Evolutionary conservation across 805 yeast species (phyloP), one percentile per base, ranked within the genome.

Genomic region (Zygosaccharomyces siamensis): DNA sequence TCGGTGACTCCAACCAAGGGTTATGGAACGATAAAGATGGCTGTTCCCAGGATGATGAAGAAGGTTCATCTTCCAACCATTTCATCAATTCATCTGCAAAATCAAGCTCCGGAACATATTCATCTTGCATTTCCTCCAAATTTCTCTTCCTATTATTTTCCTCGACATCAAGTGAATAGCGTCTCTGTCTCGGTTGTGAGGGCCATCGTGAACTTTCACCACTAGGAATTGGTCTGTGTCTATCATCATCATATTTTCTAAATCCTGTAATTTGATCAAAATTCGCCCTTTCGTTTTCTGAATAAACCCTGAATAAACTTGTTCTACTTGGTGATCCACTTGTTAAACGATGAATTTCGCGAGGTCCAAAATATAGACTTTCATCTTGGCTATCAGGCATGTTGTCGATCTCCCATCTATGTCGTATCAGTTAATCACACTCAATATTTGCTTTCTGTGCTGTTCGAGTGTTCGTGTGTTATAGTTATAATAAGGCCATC

Each of bases 31-130:
- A 18, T 16, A 18, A 6, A 4, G 37, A 33, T 14, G 37, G 7
- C 7, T 33, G 44, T 7, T 30, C 36, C 32, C 37, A 20, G n/a
- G 35, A 33, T 8, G 44, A 41, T 5, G 44, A n/a, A 12, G 21
- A 18, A 5, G 44, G 44, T 16, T 41, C 44, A 24, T 41, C 44
- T 8, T 48, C 31, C 50, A 71, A 71, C 86, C 86, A 81, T 46
- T 71, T 69, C 44, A 69, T 63, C 1, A 79, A 64, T 23, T 76
- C 73, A 36, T 73, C 58, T n/a, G 63, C 69, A 52, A 81, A 83
- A 56, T 82, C 82, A 26, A 86, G 70, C 42, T 83, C 86, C 0
- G 92, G 92, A 12, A 86, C 76, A 58, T 85, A 86, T 59, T 86
- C 93, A 62, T 85, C 92, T 58, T 81, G 84, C 55, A 84, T 69